Evolutionary conservation across 2,329 filamentous ascomycete genomes (phyloP), one percentile per base, ranked within the genome.

Genomic region (Cladophialophora carrionii): DNA sequence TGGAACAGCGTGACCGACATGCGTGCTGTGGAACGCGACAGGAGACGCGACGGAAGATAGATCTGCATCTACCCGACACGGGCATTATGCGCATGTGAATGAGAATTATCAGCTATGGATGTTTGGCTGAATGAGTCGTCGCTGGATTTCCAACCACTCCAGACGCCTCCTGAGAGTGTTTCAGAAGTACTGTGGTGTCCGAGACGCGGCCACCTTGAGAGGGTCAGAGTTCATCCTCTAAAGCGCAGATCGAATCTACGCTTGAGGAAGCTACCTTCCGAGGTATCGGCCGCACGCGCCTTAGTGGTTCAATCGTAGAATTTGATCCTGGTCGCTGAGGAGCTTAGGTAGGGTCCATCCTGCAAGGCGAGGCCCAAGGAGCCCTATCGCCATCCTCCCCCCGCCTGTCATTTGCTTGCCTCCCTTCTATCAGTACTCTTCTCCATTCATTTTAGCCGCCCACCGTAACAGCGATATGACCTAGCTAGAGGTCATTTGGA

Each of bases 101-200:
- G 24, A 31, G 29, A 54, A 3, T 1, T 24, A 34, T 54, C 22
- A 20, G 26, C 12, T 4, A 20, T 6, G 14, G 52, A 29, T 34
- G 29, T 34, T 26, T 34, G 52, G 52, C 20, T 34, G 52, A 54
- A 20, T 17, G 52, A 12, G 17, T 54, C 52, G 57, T 57, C 62
- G 57, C 43, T 46, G 57, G 51, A 64, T 64, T 61, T 61, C 52
- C 62, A 64, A 61, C 57, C 17, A 24, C 22, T 56, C 59, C 56
- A 34, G 20, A 9, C 31, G 32, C 32, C 32, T 55, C 58, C 62
- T 64, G 62, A 54, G 57, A 43, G 51, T 48, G 62, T 64, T 64
- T 64, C 62, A 64, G 57, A 64, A 61, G 57, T 32, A 49, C 46
- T 20, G 20, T 32, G 22, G 14, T 31, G 52, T 53, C 34, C 14